These are phyloP conservation scores for Aspergillus taichungensis DNA, from an alignment of 495 filamentous ascomycete species.

Conservation along the genomic window DNA sequence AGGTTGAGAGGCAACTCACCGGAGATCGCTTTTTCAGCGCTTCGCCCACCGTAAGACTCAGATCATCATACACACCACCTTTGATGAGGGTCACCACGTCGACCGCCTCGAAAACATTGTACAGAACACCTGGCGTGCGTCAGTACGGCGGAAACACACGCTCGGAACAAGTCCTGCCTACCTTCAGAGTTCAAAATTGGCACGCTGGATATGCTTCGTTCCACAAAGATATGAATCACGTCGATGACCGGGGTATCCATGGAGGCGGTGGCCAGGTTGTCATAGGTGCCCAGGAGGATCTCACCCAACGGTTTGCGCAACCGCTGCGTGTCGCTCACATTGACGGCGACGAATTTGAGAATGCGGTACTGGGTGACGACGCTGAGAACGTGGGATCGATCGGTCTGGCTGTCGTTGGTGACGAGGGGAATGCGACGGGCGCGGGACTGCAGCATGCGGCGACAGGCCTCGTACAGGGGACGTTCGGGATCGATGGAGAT, in stretches of 20 bases:
- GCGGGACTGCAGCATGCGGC: slow-evolving; percentile 85
- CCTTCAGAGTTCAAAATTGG: slow-evolving; percentile 82
- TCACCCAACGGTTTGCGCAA: slow-evolving; percentile 81
- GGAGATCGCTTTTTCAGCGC: slow-evolving; percentile 80
- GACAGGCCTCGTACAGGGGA: slow-evolving; percentile 91
- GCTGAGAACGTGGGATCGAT: slow-evolving; percentile 85
- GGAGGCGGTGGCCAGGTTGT: slow-evolving; percentile 65
- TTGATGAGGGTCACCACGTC: slow-evolving; percentile 96
- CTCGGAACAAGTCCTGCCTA: slow-evolving; percentile 15
- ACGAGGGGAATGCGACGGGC: slow-evolving; percentile 91
- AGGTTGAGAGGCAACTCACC: slow-evolving; percentile 27
- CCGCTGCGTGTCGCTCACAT: slow-evolving; percentile 82
- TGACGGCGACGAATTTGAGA: slow-evolving; percentile 97
- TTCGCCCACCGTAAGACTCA: slow-evolving; percentile 79
- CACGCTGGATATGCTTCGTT: slow-evolving; percentile 86
- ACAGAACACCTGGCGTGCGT: slow-evolving; percentile 51
- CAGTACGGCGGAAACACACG: background rate
- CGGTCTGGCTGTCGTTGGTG: slow-evolving; percentile 90
- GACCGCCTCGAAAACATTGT: slow-evolving; percentile 97
- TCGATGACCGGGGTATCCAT: slow-evolving; percentile 95
- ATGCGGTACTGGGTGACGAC: slow-evolving; percentile 98
- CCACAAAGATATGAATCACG: slow-evolving; percentile 90
- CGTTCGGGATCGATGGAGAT: slow-evolving; percentile 83
- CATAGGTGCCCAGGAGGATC: slow-evolving; percentile 79
- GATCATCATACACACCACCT: slow-evolving; percentile 83